phyloP scores from a whole-genome alignment of 1,284 basidiomycete genomes.

The Rhodotorula mucilaginosa region DNA sequence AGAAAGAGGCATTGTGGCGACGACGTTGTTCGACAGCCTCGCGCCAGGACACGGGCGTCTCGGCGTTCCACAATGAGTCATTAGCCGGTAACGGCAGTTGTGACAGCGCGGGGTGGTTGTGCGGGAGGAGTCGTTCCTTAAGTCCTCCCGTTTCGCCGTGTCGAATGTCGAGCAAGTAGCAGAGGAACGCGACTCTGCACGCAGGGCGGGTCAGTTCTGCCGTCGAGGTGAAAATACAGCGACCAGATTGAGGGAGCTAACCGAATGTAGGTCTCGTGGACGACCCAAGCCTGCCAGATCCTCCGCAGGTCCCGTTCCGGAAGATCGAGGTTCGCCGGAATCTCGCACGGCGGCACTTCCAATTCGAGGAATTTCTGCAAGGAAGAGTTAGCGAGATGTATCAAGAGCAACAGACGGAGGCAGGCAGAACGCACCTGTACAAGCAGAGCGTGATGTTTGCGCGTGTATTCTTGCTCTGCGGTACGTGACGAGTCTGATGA shows the following conservation, averaged over 20 bases:
- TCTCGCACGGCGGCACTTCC: neutral
- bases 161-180: constrained; percentile 9
- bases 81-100: neutral
- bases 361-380: constrained; percentile 1
- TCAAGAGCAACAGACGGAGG: neutral
- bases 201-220: neutral
- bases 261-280: constrained; percentile 7
- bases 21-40: neutral
- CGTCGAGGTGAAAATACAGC: no score
- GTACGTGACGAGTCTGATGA: no score
- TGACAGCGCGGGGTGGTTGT: constrained; percentile 3
- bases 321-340: constrained; percentile 1
- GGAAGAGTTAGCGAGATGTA: neutral
- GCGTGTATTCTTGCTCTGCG: constrained; percentile 10
- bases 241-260: neutral
- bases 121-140: neutral
- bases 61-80: constrained; percentile 3
- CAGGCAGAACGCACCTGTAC: neutral
- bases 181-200: constrained; percentile 8
- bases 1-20: neutral
- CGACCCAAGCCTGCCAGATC: neutral
- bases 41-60: neutral
- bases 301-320: constrained; percentile 1
- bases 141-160: neutral
- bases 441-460: neutral